A percentile compares a stretch with the other conserved stretches of the same genome.
These are phyloP conservation scores for Suhomyces pyralidae DNA, from an alignment of 805 yeast genomes.

Conservation along the genomic window DNA sequence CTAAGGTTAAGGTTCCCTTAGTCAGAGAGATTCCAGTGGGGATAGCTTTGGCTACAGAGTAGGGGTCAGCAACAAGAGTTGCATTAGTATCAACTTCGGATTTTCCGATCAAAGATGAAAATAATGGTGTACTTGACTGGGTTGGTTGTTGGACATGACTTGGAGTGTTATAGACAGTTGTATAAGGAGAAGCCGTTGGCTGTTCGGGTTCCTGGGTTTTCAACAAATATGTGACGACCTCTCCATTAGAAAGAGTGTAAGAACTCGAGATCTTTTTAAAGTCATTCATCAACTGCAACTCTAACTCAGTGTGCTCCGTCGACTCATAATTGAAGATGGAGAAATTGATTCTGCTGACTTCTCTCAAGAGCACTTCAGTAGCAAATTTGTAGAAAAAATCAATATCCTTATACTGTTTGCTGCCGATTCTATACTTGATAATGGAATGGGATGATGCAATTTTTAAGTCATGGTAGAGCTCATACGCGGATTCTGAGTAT, in stretches of 20 bases:
- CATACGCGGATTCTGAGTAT: conserved; percentile 48
- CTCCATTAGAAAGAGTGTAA: conserved; percentile 54
- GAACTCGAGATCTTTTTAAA: conserved; percentile 56
- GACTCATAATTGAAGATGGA: conserved; percentile 12
- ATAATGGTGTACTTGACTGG: conserved; percentile 69
- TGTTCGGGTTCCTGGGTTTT: conserved; percentile 30
- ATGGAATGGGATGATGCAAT: conserved; percentile 51
- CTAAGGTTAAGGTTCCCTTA: conserved; percentile 24
- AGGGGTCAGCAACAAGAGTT: conserved; percentile 63
- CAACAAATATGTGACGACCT: conserved; percentile 45
- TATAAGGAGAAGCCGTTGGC: conserved; percentile 15
- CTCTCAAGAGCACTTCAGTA: conserved; percentile 62
- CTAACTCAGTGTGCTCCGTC: conserved; percentile 27
- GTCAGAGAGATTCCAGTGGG: conserved; percentile 39
- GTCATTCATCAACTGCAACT: conserved; percentile 50
- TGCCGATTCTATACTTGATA: conserved; percentile 47
- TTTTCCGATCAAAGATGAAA: conserved; percentile 66
- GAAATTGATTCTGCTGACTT: conserved; percentile 47
- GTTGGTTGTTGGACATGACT: conserved; percentile 35
- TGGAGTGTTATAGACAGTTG: conserved; percentile 20
- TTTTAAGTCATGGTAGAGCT: conserved; percentile 64
- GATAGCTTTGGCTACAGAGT: conserved; percentile 62
- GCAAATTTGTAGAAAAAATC: conserved; percentile 64
- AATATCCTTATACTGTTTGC: conserved; percentile 46
- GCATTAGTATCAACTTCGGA: conserved; percentile 76